These are phyloP conservation scores for Canariomyces notabilis DNA, from an alignment of 2,329 filamentous ascomycete species.

Conservation along the genomic window DNA sequence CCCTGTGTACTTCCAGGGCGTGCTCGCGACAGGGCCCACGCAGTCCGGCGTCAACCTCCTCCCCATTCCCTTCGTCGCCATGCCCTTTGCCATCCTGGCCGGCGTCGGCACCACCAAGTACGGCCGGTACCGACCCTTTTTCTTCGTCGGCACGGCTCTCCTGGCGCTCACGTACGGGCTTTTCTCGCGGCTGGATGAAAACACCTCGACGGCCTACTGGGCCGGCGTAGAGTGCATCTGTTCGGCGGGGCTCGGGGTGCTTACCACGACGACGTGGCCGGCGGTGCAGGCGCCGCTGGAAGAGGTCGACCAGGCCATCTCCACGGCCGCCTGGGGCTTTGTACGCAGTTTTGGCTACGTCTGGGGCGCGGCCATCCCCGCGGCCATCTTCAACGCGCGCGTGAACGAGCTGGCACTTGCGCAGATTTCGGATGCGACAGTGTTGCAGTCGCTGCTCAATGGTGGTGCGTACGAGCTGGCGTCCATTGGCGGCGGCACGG, in stretches of 20 bases:
- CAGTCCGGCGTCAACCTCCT: constrained; percentile 15
- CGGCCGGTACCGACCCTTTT: neutral
- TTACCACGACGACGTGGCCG: constrained; percentile 21
- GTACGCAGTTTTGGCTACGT: neutral
- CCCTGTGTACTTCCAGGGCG: constrained; percentile 40
- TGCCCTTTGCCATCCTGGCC: neutral
- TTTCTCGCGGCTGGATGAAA: constrained; percentile 19
- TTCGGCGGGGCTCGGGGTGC: too few species aligned
- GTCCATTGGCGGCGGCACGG: neutral
- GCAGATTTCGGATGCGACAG: neutral
- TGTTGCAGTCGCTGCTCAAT: neutral
- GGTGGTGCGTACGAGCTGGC: neutral
- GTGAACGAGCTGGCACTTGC: neutral
- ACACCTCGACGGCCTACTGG: too few species aligned
- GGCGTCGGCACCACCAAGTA: neutral
- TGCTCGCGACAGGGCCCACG: constrained; percentile 23
- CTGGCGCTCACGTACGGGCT: neutral
- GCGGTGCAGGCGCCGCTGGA: neutral
- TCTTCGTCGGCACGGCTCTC: neutral
- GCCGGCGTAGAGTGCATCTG: too few species aligned
- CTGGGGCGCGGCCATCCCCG: neutral
- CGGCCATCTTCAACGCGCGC: neutral
- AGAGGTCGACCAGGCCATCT: neutral
- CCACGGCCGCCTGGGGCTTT: constrained; percentile 1
- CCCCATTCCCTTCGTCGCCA: neutral